Percentiles rank a stretch among this genome's conserved stretches.
These are phyloP conservation scores for Chlamydomonas sphaeroides DNA, from an alignment of 139 green algal genomes.

Conservation along the genomic window DNA sequence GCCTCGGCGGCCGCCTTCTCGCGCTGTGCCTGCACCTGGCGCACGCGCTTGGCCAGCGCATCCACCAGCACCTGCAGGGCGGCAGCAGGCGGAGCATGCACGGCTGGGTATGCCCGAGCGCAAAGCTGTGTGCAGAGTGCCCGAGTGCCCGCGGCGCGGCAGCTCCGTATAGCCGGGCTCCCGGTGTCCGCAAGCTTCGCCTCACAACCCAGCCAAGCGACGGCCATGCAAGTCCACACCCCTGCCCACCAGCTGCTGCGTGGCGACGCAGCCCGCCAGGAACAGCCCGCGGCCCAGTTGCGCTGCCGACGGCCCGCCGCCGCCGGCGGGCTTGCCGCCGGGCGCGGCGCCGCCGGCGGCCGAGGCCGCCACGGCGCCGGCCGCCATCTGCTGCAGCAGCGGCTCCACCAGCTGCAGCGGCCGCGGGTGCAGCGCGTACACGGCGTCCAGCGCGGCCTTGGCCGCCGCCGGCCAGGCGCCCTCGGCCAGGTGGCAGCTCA, in stretches of 20 bases:
- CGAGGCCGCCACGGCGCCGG: too few species aligned
- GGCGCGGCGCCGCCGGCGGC: too few species aligned
- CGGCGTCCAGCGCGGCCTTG: conserved; percentile 76
- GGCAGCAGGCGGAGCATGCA: too few species aligned
- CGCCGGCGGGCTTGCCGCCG: too few species aligned
- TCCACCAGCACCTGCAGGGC: conserved; percentile 71
- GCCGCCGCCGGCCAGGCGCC: conserved; percentile 74
- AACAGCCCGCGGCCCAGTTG: conserved; percentile 79
- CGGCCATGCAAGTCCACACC: neutral
- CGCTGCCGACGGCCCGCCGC: neutral
- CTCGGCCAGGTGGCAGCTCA: neutral
- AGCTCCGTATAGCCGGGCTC: too few species aligned
- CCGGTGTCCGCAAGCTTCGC: too few species aligned
- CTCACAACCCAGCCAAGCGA: neutral
- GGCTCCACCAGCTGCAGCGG: conserved; percentile 67
- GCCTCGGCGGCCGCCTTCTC: conserved; percentile 47
- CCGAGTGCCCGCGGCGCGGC: too few species aligned
- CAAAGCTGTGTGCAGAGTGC: too few species aligned
- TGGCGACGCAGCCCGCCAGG: conserved; percentile 77
- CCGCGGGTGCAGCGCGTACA: conserved; percentile 85
- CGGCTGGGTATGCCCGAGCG: too few species aligned
- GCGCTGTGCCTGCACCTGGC: conserved; percentile 43
- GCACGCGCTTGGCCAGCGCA: conserved; percentile 65
- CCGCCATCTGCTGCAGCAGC: conserved; percentile 11
- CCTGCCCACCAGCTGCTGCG: conserved; percentile 79